Evolutionary conservation across 1,139 yeast species (phyloP).

Genomic region (Hansenula sp.): DNA sequence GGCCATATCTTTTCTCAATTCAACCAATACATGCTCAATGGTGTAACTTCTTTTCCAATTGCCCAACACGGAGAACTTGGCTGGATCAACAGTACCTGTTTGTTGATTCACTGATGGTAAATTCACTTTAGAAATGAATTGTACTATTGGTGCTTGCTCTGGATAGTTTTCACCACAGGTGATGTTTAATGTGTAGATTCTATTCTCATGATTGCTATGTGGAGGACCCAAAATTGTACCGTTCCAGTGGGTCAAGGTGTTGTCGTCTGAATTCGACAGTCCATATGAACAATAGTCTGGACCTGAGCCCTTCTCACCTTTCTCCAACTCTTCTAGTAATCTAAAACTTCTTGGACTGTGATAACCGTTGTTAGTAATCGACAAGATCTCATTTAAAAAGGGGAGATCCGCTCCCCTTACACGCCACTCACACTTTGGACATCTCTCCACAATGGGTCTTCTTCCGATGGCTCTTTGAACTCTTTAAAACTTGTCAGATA

Average conservation of each 20-base stretch:
- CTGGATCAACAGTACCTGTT: conserved; percentile 60
- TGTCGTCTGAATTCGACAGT: conserved; percentile 81
- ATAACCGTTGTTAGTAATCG: conserved; percentile 1
- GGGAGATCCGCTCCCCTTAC: no score
- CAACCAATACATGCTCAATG: conserved; percentile 88
- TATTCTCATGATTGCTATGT: conserved; percentile 86
- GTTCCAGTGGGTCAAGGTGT: conserved; percentile 90
- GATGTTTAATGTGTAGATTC: conserved; percentile 81
- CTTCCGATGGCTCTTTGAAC: no score
- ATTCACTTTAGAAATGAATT: conserved; percentile 78
- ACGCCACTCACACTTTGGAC: conserved; percentile 34
- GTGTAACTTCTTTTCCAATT: conserved; percentile 87
- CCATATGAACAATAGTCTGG: conserved; percentile 97
- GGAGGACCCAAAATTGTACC: conserved; percentile 98
- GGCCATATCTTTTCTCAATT: conserved; percentile 87
- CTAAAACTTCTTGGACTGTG: conserved; percentile 88
- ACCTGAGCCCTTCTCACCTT: conserved; percentile 96
- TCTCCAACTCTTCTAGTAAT: conserved; percentile 90
- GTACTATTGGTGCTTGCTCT: conserved; percentile 78
- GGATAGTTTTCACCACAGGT: conserved; percentile 87
- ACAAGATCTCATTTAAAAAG: no score
- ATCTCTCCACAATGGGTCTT: conserved; percentile 15
- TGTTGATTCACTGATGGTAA: conserved; percentile 77
- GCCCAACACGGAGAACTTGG: conserved; percentile 64
- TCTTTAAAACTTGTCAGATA: no score